Percentiles rank a stretch among this genome's conserved stretches.
Evolutionary conservation across 73 alveolate species (phyloP).

Genomic region (Tetrahymena borealis): DNA sequence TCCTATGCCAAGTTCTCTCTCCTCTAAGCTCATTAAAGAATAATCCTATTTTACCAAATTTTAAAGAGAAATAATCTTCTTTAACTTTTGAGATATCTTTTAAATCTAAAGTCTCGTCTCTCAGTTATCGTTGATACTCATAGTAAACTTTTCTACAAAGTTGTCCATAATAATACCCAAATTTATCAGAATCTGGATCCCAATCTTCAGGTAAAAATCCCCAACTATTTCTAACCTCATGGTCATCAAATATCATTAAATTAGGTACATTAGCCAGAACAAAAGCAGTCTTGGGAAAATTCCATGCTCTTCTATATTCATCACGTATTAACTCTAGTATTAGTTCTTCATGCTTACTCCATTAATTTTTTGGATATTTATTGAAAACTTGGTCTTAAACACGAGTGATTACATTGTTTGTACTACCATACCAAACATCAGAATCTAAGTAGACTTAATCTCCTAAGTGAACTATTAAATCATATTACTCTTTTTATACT

Average conservation of each 20-base stretch:
- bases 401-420: neutral
- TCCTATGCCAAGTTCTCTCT: neutral
- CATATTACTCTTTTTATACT: neutral
- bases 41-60: neutral
- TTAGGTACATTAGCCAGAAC: neutral
- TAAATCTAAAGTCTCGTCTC: neutral
- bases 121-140: neutral
- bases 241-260: conserved; percentile 9
- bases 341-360: neutral
- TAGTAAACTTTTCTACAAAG: neutral
- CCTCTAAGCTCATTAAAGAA: neutral
- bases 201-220: neutral
- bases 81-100: neutral
- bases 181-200: neutral
- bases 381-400: neutral
- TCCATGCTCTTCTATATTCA: conserved; percentile 8
- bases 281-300: neutral
- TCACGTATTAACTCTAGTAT: neutral
- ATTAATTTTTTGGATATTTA: neutral
- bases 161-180: neutral
- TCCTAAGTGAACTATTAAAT: neutral
- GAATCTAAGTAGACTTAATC: neutral
- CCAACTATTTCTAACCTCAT: conserved; percentile 3
- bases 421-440: neutral
- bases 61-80: neutral